Base-by-base conservation (phyloP, 2,329 filamentous ascomycete species). In the Volutella citrinella region DNA sequence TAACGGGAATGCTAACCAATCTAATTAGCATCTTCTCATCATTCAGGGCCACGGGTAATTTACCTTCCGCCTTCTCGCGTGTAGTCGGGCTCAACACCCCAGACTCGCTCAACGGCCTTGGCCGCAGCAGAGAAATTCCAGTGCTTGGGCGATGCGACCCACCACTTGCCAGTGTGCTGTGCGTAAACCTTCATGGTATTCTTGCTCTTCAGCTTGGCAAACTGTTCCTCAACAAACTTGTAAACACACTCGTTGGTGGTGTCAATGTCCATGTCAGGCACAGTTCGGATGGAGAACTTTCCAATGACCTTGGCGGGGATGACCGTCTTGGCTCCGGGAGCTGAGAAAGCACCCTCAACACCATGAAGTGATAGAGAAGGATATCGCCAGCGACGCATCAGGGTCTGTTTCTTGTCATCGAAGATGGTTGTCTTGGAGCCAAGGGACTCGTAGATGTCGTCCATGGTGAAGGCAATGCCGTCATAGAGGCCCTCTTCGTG, bases 281-380 rank as follows among this genome's bases (percentile, higher is more conserved):
- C 93, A 21, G 90, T 97, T 51, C 93, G 83, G 68, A 98, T 96
- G 31, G 87, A 95, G 74, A 98, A 98, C 71, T 98, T 98, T 67
- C 93, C 93, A 55, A 84, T 86, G 38, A 98, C 93, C 74, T 96
- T 96, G 56, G 93, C 91, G 4, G 93, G 93, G 53, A 98, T 98
- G 55, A 98, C 93, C 2, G 93, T 98, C 78, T 98, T 98, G 37
- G 90, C 93, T 28, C 93, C 93, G 6, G 90, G 85, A 3, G 86
- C 84, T 27, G 86, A 91, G 72, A 95, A 98, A 32, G 89, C 93
- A 40, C 93, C 93, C 68, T 98, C 93, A 48, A 98, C 69, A 41
- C 93, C 93, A 70, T 98, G 93, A 25, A 98, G 72, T 16, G 90
- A 96, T 36, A 98, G 76, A 10, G 90, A 96, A 2, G 93, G 93